Evolutionary conservation across 106 monocot genomes (phyloP), one percentile per base, ranked within the genome.

Genomic region (Acorus gramineus): DNA sequence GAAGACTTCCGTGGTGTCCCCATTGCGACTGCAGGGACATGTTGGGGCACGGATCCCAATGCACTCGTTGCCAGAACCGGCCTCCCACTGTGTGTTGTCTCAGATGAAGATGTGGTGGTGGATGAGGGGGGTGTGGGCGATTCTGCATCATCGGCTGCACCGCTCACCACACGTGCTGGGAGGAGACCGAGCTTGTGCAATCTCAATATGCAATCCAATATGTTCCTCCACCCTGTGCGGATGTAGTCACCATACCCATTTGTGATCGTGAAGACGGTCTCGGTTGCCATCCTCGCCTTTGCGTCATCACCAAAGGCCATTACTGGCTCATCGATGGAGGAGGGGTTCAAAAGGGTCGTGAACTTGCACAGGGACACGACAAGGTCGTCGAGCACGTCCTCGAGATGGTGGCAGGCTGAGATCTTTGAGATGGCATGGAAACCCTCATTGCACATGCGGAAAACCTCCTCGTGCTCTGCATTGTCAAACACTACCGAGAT

Each of bases 401-500:
- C 57, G 7, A 73, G 73, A 59, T 58, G 73, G 49, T 73, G 64
- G 14, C n/a, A 73, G 8, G 73, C 66, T 52, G 66, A 73, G 42
- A 73, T 43, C 50, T 73, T 73, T 73, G 73, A 65, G 59, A 66
- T 48, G 6, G 66, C 65, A 57, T 66, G 51, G 59, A 73, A 73
- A 11, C 73, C 73, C 9, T 73, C 66, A 44, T 65, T 58, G 49
- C 73, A 73, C 7, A 50, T 11, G 52, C 59, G 65, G 12, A 65
- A 66, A 7, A 73, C 50, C 59, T 73, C 65, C 13, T 73, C 73
- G 8, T 66, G 57, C 12, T 73, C 73, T 13, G 73, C 65, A 59
- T 73, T 58, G 59, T 73, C 73, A 66, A 73, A 73, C 2, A 73
- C 73, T 7, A 73, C 73, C 11, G 73, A 73, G 46, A 73, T 73